Percentiles rank a stretch among this genome's conserved stretches.
Conservation (phyloP, 164 flowering plant genomes). For the Magnolia officinalis region DNA sequence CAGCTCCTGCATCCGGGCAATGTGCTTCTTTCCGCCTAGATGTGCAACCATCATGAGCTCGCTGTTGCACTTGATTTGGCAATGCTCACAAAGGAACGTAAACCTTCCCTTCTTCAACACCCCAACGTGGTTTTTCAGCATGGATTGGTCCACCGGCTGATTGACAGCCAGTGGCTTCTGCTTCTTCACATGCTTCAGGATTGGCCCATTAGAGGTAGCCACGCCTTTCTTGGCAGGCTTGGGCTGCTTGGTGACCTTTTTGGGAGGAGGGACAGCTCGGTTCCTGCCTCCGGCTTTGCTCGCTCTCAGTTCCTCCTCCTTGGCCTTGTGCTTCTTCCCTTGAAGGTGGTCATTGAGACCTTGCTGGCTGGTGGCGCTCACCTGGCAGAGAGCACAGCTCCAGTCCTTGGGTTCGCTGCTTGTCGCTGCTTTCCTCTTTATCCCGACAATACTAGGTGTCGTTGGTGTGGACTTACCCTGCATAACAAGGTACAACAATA, state of each 20-base stretch:
- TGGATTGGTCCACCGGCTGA: background rate
- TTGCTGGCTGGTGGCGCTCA: conserved; percentile 24
- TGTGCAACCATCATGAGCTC: background rate
- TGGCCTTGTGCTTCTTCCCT: conserved; percentile 36
- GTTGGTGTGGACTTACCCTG: conserved; percentile 2
- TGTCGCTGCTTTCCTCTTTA: conserved; percentile 3
- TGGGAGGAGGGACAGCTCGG: background rate
- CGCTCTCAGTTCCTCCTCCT: conserved; percentile 19
- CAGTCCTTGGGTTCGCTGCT: conserved; percentile 15
- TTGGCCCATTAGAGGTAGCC: background rate
- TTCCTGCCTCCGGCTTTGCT: background rate
- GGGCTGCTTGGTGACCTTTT: background rate
- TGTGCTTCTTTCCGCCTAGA: conserved; percentile 10
- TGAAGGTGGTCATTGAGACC: conserved; percentile 24
- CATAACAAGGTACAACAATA: background rate
- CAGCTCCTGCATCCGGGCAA: background rate
- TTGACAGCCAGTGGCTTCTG: background rate
- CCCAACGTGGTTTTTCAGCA: background rate
- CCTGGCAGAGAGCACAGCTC: conserved; percentile 33
- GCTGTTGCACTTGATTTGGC: conserved; percentile 3
- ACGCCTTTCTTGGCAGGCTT: background rate
- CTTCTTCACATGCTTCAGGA: background rate
- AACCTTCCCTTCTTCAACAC: background rate
- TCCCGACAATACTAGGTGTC: background rate
- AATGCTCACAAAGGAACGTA: background rate